A percentile compares a stretch with the other conserved stretches of the same genome.
Conservation (phyloP, 2,329 filamentous ascomycete genomes). For the Orbilia quercus region DNA sequence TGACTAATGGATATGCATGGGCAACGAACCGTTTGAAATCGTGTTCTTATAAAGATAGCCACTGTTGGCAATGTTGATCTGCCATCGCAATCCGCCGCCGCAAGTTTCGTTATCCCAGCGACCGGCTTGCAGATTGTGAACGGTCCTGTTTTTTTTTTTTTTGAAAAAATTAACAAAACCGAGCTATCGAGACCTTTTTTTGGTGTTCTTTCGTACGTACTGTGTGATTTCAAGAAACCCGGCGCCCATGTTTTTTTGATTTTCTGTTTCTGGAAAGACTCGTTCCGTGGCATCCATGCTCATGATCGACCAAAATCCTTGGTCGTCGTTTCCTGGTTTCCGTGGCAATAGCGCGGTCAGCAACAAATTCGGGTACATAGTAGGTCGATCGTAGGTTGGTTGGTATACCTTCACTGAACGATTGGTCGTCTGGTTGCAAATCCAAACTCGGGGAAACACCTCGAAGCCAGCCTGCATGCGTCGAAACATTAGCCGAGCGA, state of each 20-base stretch:
- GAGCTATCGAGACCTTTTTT: conserved; percentile 67
- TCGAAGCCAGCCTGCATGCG: conserved; percentile 75
- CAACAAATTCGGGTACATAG: conserved; percentile 4
- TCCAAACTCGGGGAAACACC: conserved; percentile 60
- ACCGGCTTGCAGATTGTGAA: conserved; percentile 79
- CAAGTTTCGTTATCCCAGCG: conserved; percentile 79
- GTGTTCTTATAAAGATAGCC: conserved; percentile 73
- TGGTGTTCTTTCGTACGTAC: conserved; percentile 28
- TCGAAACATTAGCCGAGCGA: conserved; percentile 69
- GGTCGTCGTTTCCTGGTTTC: conserved; percentile 75
- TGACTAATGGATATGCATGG: conserved; percentile 64
- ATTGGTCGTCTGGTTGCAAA: conserved; percentile 39
- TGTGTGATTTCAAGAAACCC: conserved; percentile 50
- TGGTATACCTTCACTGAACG: conserved; percentile 38
- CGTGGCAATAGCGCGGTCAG: conserved; percentile 10
- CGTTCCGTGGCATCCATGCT: conserved; percentile 75
- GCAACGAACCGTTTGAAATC: conserved; percentile 68
- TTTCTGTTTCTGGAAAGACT: conserved; percentile 67
- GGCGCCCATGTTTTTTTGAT: conserved; percentile 63
- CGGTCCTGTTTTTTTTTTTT: conserved; percentile 77
- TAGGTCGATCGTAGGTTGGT: conserved; percentile 7
- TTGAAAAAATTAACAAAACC: conserved; percentile 77
- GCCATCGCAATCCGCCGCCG: conserved; percentile 82
- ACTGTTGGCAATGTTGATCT: conserved; percentile 81
- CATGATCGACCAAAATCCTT: conserved; percentile 76